Percentiles rank a stretch among this genome's conserved stretches.
phyloP scores from a whole-genome alignment of 306 rosid genomes.

The barrel medic (Medicago truncatula) region MtrunA17r5.0-ANR NC_053046.1:25731501-25732000 shows the following conservation, averaged over 20 bases:
- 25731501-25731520: constrained; percentile 79
- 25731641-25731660: no score
- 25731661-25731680: no score
- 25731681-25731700: no score
- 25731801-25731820: constrained; percentile 12
- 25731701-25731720: not conserved
- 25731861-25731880: no score
- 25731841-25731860: not conserved
- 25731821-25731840: not conserved
- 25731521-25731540: constrained; percentile 93
- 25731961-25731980: no score
- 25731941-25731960: no score
- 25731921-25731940: no score
- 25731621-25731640: no score
- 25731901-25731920: no score
- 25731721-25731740: constrained; percentile 4
- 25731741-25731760: constrained; percentile 16
- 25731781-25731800: not conserved
- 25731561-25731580: constrained; percentile 99
- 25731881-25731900: no score
- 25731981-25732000: no score
- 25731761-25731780: not conserved
- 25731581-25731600: constrained; percentile 56
- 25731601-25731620: not conserved
- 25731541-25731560: constrained; percentile 90